These are phyloP conservation scores for Cladosporium sp. DNA, from an alignment of 2,329 filamentous ascomycete genomes.

Conservation along the genomic window DNA sequence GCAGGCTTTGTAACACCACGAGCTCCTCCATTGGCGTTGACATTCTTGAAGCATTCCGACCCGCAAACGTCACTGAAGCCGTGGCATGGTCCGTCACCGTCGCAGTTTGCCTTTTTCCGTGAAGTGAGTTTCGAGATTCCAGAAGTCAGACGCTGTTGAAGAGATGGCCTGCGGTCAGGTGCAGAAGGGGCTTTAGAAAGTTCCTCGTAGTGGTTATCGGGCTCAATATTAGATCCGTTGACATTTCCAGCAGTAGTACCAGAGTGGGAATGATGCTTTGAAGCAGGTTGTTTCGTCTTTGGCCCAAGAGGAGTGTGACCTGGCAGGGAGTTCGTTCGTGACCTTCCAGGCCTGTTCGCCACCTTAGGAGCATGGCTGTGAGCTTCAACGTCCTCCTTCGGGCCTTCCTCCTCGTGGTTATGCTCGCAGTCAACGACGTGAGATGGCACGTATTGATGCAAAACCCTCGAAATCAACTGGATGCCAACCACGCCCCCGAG, in stretches of 20 bases:
- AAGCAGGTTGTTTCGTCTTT: slow-evolving; percentile 25
- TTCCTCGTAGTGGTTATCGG: neutral
- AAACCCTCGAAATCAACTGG: slow-evolving; percentile 68
- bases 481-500: slow-evolving; percentile 73
- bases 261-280: slow-evolving; percentile 31
- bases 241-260: slow-evolving; percentile 9
- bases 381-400: slow-evolving; percentile 30
- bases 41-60: slow-evolving; percentile 59
- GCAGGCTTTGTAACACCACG: slow-evolving; percentile 4
- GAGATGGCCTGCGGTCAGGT: slow-evolving; percentile 39
- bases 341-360: slow-evolving; percentile 15
- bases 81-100: slow-evolving; percentile 61
- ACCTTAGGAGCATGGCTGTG: neutral
- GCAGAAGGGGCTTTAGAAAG: slow-evolving; percentile 12
- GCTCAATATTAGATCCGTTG: slow-evolving; percentile 9
- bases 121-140: slow-evolving; percentile 54
- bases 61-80: slow-evolving; percentile 65
- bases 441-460: slow-evolving; percentile 74
- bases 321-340: slow-evolving; percentile 27
- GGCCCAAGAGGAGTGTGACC: slow-evolving; percentile 24
- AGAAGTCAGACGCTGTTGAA: slow-evolving; percentile 45
- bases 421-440: slow-evolving; percentile 82
- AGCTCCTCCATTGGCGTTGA: slow-evolving; percentile 42
- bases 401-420: slow-evolving; percentile 61
- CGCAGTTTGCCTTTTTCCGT: slow-evolving; percentile 53